phyloP scores from a whole-genome alignment of 2,329 filamentous ascomycete species.

The Penicillium sp. region DNA sequence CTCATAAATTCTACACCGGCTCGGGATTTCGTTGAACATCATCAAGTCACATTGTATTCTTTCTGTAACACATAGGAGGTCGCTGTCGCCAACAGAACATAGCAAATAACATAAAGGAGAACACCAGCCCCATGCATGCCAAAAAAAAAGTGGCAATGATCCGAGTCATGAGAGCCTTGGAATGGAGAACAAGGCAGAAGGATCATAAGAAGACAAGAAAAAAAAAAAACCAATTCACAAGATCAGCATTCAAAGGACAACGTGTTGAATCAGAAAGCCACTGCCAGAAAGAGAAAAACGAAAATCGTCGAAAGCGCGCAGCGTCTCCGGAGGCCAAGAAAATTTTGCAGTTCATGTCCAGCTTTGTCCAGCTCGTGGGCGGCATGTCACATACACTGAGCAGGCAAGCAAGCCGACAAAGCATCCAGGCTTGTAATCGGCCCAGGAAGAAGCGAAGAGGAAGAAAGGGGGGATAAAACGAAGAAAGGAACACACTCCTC shows the following conservation, averaged over 20 bases:
- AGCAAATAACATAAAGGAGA: constrained; percentile 28
- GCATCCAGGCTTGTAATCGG: constrained; percentile 38
- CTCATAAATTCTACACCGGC: neutral
- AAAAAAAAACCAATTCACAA: constrained; percentile 14
- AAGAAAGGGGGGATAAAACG: constrained; percentile 3
- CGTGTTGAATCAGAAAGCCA: constrained; percentile 28
- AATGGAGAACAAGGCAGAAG: constrained; percentile 20
- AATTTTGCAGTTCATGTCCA: constrained; percentile 24
- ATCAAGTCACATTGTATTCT: constrained; percentile 19
- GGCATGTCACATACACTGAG: constrained; percentile 24
- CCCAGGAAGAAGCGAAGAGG: constrained; percentile 13
- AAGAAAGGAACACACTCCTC: constrained; percentile 31
- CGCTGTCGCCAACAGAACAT: constrained; percentile 32
- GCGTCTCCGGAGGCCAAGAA: constrained; percentile 18
- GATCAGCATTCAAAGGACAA: too few relatives aligned
- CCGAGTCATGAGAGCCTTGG: constrained; percentile 34
- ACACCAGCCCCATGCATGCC: constrained; percentile 42
- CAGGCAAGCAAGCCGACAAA: constrained; percentile 28
- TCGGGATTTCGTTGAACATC: constrained; percentile 9
- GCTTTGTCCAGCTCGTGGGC: constrained; percentile 25
- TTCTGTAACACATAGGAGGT: constrained; percentile 20
- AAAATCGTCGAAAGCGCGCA: constrained; percentile 19
- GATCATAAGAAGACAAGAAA: constrained; percentile 3
- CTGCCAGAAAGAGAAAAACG: constrained; percentile 20
- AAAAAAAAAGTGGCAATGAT: constrained; percentile 29